These are phyloP conservation scores for Vigna reflexopilosa DNA, from an alignment of 306 rosid genomes.

Conservation along the genomic window DNA sequence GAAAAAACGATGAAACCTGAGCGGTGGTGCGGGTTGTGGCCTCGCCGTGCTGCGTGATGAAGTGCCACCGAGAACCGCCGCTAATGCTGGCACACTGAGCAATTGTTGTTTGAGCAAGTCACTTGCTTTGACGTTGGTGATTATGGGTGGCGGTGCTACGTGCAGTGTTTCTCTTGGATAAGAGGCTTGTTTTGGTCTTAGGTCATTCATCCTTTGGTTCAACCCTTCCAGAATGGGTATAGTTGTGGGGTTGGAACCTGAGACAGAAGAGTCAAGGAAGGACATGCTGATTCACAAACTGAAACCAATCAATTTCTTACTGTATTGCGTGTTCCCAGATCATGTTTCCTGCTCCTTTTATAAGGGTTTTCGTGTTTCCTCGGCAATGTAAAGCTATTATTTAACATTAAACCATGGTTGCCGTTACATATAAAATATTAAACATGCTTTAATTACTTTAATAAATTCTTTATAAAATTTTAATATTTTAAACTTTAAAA, in stretches of 20 bases:
- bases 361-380: too few relatives aligned
- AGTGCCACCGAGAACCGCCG: not conserved
- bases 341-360: not conserved
- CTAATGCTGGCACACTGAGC: not conserved
- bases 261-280: not conserved
- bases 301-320: not conserved
- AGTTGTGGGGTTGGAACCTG: not conserved
- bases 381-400: too few relatives aligned
- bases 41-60: not conserved
- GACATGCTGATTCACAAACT: not conserved
- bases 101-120: not conserved
- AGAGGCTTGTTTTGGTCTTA: not conserved
- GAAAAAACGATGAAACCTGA: too few relatives aligned
- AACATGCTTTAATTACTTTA: too few relatives aligned
- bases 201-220: not conserved
- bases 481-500: too few relatives aligned
- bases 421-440: too few relatives aligned
- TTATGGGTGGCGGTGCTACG: too few relatives aligned
- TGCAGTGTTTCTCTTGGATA: not conserved
- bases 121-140: not conserved
- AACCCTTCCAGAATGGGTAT: not conserved
- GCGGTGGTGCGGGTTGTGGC: not conserved
- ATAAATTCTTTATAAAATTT: too few relatives aligned
- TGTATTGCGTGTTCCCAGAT: not conserved
- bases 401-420: too few relatives aligned